phyloP scores from a whole-genome alignment of 148 eudicot genomes.

The Silene uniflora region DNA sequence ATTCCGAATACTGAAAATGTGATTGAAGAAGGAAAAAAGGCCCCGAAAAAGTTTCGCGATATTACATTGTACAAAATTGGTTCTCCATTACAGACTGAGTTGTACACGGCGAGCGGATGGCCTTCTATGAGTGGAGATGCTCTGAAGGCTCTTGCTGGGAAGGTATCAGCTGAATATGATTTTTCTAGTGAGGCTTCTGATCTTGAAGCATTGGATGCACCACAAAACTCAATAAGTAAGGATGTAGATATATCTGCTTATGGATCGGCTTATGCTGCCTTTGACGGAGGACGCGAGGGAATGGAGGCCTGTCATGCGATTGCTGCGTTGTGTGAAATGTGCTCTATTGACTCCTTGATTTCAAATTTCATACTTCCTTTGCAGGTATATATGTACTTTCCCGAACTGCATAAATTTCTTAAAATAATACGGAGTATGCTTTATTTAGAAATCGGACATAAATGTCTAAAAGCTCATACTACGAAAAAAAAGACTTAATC shows the following conservation, averaged over 20 bases:
- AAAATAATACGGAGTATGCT: no score
- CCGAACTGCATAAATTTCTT: neutral
- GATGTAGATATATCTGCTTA: conserved; percentile 50
- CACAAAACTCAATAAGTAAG: conserved; percentile 10
- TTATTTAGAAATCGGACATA: no score
- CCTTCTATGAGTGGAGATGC: conserved; percentile 90
- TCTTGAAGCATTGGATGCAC: conserved; percentile 19
- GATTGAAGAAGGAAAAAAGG: conserved; percentile 88
- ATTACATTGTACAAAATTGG: conserved; percentile 53
- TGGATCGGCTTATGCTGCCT: conserved; percentile 84
- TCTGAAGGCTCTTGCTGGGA: conserved; percentile 78
- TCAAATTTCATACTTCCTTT: conserved; percentile 96
- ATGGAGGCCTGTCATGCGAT: conserved; percentile 95
- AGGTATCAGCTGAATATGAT: conserved; percentile 81
- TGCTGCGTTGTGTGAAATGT: conserved; percentile 88
- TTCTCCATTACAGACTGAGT: conserved; percentile 45
- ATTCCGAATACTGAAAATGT: conserved; percentile 68
- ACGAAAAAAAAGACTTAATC: neutral
- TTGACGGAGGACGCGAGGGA: conserved; percentile 71
- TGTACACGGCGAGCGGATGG: conserved; percentile 86
- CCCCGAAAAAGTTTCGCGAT: conserved; percentile 57
- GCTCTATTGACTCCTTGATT: conserved; percentile 89
- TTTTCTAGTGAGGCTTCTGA: conserved; percentile 40
- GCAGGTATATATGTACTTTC: conserved; percentile 50
- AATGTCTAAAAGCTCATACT: no score